Conservation (phyloP, 2,329 filamentous ascomycete species). For the Neonectria punicea region DNA sequence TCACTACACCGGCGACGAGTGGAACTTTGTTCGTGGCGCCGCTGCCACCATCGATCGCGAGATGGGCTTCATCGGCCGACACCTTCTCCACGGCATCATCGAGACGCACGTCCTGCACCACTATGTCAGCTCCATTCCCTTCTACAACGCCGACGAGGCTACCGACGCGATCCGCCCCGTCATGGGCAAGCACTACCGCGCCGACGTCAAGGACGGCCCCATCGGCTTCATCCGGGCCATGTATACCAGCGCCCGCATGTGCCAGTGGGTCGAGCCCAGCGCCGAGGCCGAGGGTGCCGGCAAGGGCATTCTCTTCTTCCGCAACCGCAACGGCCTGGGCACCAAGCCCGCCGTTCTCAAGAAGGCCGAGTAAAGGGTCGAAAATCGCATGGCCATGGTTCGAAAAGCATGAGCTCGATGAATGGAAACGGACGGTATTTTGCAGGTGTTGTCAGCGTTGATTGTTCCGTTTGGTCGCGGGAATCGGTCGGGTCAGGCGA, state of each 20-base stretch:
- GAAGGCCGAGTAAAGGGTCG: conserved; percentile 20
- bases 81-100: conserved; percentile 93
- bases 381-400: not conserved
- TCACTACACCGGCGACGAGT: conserved; percentile 86
- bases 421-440: conserved; percentile 14
- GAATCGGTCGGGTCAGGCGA: conserved; percentile 13
- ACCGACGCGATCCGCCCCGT: conserved; percentile 92
- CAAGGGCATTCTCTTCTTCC: conserved; percentile 91
- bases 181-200: conserved; percentile 96
- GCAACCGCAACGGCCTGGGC: conserved; percentile 91
- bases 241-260: conserved; percentile 84
- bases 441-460: conserved; percentile 24
- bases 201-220: conserved; percentile 79
- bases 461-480: conserved; percentile 17
- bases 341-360: conserved; percentile 51
- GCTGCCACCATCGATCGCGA: conserved; percentile 97
- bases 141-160: conserved; percentile 96
- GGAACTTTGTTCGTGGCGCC: conserved; percentile 94
- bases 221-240: conserved; percentile 86
- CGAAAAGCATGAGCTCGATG: not conserved
- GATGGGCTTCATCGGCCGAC: conserved; percentile 93
- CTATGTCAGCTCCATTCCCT: conserved; percentile 95
- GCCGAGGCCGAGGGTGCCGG: conserved; percentile 82
- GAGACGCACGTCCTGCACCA: conserved; percentile 98
- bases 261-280: conserved; percentile 97